Percentiles rank a stretch among this genome's conserved stretches.
These are phyloP conservation scores for Alnus rubra DNA, from an alignment of 306 rosid genomes.

Conservation along the genomic window DNA sequence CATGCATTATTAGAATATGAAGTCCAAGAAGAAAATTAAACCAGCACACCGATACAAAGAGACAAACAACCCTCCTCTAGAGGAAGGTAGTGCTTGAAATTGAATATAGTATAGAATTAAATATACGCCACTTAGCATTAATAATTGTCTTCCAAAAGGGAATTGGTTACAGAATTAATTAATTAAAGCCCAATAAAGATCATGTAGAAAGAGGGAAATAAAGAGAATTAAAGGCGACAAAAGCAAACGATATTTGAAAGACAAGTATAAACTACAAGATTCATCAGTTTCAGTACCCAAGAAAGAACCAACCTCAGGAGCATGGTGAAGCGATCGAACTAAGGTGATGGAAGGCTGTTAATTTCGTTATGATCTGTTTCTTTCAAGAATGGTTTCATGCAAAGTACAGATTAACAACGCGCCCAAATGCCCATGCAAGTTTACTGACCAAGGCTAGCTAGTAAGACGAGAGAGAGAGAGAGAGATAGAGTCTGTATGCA, in stretches of 20 bases:
- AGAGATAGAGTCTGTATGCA: not conserved
- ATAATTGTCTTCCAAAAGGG: constrained; percentile 23
- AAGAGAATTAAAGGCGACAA: constrained; percentile 1
- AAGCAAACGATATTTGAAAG: not conserved
- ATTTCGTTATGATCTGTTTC: not conserved
- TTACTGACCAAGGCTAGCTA: not conserved
- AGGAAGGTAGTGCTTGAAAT: constrained; percentile 13
- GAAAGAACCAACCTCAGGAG: constrained; percentile 5
- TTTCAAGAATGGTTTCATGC: constrained; percentile 1
- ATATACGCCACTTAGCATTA: constrained; percentile 19
- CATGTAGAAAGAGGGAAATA: not conserved
- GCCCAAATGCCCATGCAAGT: constrained; percentile 1
- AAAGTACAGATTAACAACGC: not conserved
- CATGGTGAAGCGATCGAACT: not conserved
- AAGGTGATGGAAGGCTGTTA: not conserved
- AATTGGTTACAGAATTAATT: constrained; percentile 16
- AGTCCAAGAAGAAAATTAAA: constrained; percentile 2
- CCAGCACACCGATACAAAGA: not conserved
- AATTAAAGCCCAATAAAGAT: not conserved
- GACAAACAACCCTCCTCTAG: constrained; percentile 25
- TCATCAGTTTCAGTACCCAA: constrained; percentile 15
- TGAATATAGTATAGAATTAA: constrained; percentile 5
- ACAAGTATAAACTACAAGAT: not conserved
- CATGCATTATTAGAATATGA: not conserved
- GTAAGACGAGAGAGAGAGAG: not conserved